A percentile compares a stretch with the other conserved stretches of the same genome.
Evolutionary conservation across 2,329 filamentous ascomycete species (phyloP).

Genomic region (Colletotrichum spinosum): DNA sequence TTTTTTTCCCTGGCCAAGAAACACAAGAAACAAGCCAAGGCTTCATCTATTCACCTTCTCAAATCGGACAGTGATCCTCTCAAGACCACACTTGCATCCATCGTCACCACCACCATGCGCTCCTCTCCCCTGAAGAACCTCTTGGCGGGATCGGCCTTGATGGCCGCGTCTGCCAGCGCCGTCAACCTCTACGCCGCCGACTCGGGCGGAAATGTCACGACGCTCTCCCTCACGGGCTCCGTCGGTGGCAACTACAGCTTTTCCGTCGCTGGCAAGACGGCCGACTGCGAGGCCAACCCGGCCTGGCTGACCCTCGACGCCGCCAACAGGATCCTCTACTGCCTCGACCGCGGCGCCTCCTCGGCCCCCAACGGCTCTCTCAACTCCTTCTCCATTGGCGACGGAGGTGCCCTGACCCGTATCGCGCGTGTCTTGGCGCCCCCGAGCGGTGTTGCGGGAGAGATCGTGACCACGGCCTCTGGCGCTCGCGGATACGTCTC

Average conservation of each 20-base stretch:
- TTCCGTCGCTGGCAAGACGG: conserved; percentile 34
- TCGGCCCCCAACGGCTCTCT: conserved; percentile 31
- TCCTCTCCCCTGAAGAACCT: conserved; percentile 17
- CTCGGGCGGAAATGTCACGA: conserved; percentile 39
- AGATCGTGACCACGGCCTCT: conserved; percentile 37
- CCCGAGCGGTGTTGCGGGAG: conserved; percentile 37
- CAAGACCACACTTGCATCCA: neutral
- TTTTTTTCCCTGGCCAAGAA: neutral
- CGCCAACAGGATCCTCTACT: conserved; percentile 35
- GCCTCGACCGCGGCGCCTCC: conserved; percentile 33
- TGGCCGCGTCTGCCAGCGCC: conserved; percentile 30
- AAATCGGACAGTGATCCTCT: conserved; percentile 18
- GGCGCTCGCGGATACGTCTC: conserved; percentile 38
- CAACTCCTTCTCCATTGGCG: conserved; percentile 38
- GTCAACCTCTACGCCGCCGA: conserved; percentile 38
- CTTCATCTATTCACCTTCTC: neutral
- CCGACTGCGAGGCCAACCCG: conserved; percentile 37
- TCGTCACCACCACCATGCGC: conserved; percentile 11
- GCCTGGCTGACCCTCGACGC: conserved; percentile 36
- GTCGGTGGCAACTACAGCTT: conserved; percentile 32
- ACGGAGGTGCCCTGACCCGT: conserved; percentile 34
- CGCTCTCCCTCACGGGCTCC: conserved; percentile 33
- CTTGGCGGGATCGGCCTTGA: conserved; percentile 26
- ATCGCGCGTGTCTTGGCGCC: conserved; percentile 37
- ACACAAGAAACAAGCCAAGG: neutral